Percentiles rank a stretch among this genome's conserved stretches.
Conservation (phyloP, 257 asterid genomes). For the Misopates orontium region DNA sequence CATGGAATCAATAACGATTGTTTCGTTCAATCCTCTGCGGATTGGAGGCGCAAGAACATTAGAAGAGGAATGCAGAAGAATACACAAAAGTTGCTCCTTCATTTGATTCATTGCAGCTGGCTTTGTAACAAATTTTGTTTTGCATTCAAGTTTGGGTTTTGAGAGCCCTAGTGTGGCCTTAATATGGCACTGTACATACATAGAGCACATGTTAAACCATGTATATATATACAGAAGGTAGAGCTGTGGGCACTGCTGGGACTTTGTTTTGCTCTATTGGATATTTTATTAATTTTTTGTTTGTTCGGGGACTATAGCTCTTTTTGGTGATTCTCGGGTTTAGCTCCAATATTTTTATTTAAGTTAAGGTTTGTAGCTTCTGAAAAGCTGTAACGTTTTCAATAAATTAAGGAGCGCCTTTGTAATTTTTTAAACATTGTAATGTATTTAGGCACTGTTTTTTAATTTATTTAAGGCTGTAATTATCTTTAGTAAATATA, state of each 20-base stretch:
- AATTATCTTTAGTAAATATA: too few relatives aligned
- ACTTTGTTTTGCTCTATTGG: too few relatives aligned
- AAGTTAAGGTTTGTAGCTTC: too few relatives aligned
- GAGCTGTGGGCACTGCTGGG: constrained; percentile 22
- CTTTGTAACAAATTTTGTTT: constrained; percentile 16
- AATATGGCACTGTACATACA: constrained; percentile 40
- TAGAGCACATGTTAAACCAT: constrained; percentile 35
- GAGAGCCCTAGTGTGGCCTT: constrained; percentile 7
- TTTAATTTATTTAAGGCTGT: too few relatives aligned
- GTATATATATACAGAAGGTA: constrained; percentile 39
- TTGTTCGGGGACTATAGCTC: too few relatives aligned
- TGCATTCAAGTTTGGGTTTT: background rate
- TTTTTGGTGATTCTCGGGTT: background rate
- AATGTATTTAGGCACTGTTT: too few relatives aligned
- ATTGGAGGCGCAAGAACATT: constrained; percentile 1
- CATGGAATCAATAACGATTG: constrained; percentile 63
- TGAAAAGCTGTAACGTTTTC: too few relatives aligned
- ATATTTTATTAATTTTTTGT: too few relatives aligned
- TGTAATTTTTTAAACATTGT: too few relatives aligned
- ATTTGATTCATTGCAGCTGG: background rate
- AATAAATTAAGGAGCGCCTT: too few relatives aligned
- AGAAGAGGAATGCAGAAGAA: constrained; percentile 1
- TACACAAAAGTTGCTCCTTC: constrained; percentile 10
- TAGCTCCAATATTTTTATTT: background rate
- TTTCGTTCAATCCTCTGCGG: background rate